These are phyloP conservation scores for Globomyces pollinis-pini DNA, from an alignment of 192 early-diverging fungal genomes.

Conservation along the genomic window DNA sequence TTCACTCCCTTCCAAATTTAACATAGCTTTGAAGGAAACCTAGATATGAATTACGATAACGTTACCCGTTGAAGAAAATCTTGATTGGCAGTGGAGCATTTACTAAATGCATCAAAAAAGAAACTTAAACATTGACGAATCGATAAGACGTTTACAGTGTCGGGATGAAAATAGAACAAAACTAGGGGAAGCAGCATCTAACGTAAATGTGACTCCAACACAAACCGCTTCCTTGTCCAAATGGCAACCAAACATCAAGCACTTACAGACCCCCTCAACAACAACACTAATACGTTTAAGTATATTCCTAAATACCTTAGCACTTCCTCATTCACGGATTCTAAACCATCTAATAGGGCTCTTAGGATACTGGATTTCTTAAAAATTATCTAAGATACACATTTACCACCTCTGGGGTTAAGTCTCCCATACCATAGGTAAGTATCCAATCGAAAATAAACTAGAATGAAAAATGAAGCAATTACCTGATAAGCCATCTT, in stretches of 20 bases:
- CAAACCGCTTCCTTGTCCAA: neutral
- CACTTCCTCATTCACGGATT: neutral
- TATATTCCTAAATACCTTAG: neutral
- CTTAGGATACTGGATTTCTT: neutral
- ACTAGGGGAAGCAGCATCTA: neutral
- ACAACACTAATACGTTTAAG: neutral
- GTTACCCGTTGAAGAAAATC: neutral
- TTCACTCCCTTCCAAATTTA: neutral
- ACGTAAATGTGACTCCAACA: neutral
- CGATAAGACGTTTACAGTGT: neutral
- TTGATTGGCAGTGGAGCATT: neutral
- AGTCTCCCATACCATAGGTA: neutral
- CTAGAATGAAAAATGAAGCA: no score
- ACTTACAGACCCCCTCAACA: neutral
- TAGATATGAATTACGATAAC: neutral
- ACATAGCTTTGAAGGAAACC: constrained; percentile 4
- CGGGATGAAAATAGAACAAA: neutral
- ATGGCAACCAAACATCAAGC: neutral
- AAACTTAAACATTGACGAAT: constrained; percentile 1
- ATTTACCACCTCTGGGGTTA: neutral
- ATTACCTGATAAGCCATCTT: no score
- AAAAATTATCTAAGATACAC: neutral
- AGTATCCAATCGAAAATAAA: constrained; percentile 10
- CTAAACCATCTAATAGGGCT: neutral
- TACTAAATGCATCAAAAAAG: constrained; percentile 9